Base-by-base conservation (phyloP, 2,329 filamentous ascomycete genomes). In the Rhinocladiella mackenziei region DNA sequence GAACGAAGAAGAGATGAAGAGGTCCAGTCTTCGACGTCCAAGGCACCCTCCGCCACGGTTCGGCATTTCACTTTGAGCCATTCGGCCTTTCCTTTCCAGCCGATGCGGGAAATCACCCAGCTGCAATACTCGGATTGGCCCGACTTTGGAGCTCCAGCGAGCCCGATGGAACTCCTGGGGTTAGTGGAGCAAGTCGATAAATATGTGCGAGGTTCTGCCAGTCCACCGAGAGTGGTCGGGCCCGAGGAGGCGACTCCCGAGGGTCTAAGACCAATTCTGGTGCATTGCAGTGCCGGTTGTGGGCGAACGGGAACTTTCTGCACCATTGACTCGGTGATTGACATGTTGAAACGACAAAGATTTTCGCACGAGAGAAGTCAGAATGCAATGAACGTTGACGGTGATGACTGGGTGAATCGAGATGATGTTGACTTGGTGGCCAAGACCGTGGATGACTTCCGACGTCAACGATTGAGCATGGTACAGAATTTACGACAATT, bases 81-180 rank as follows among this genome's bases (percentile, higher is more conserved):
- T 61, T 71, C 80, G 2, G 72, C 77, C 1, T 77, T 85, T 45
- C 89, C 91, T 0, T 96, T 95, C 60, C 79, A 81, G 14, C 86
- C 88, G 0, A 84, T 95, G 55, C 84, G 91, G 17, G 89, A 97
- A 65, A 84, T 98, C 50, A 96, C 89, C 0, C 92, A 98, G 57
- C 71, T 98, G 10, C 89, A 97, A 61, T 97, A 96, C 63, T 81
- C 88, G 0, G 83, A 84, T n/a, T 98, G 92, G 92, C 92, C 92
- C 0, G 92, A 98, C 60, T 96, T 97, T 65, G 92, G 92, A 14
- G 84, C 89, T 0, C 91, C 91, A 0, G 89, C 92, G 0, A 85
- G 94, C 58, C 89, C 92, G 1, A 80, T 81, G 4, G 89, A 97
- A 58, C 75, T 98, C 2, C 74, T 98, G 11, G 86, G 84, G 2